Evolutionary conservation across 2,329 filamentous ascomycete genomes (phyloP).

Genomic region (Pseudocercospora vitis): DNA sequence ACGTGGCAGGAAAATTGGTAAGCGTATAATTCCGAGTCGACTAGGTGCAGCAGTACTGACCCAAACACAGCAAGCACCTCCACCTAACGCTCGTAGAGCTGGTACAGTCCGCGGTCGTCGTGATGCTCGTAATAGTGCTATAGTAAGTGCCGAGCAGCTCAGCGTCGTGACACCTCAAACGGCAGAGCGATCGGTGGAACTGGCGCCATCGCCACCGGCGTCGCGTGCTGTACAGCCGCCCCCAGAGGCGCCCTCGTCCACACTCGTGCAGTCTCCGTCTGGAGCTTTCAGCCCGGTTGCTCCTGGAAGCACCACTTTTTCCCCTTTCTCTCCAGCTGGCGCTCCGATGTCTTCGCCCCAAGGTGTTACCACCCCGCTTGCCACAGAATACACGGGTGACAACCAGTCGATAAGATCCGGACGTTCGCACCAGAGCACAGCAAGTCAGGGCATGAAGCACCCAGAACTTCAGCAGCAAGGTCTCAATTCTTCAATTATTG

Average conservation of each 20-base stretch:
- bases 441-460: slow-evolving; percentile 67
- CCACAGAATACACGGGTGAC: slow-evolving; percentile 65
- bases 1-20: slow-evolving; percentile 70
- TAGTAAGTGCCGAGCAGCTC: slow-evolving; percentile 40
- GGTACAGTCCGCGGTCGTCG: slow-evolving; percentile 83
- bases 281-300: slow-evolving; percentile 20
- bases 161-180: slow-evolving; percentile 11
- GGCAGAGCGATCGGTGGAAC: slow-evolving; percentile 17
- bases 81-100: slow-evolving; percentile 49
- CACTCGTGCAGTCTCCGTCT: slow-evolving; percentile 26
- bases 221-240: slow-evolving; percentile 14
- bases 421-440: slow-evolving; percentile 62
- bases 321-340: slow-evolving; percentile 30
- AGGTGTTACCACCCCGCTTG: slow-evolving; percentile 34
- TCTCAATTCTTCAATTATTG: slow-evolving; percentile 84
- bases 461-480: slow-evolving; percentile 78
- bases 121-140: slow-evolving; percentile 89
- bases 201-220: slow-evolving; percentile 1
- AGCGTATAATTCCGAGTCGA: slow-evolving; percentile 23
- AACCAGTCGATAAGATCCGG: slow-evolving; percentile 89
- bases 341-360: slow-evolving; percentile 37
- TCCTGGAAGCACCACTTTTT: slow-evolving; percentile 31
- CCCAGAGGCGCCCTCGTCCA: slow-evolving; percentile 1
- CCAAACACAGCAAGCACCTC: slow-evolving; percentile 49
- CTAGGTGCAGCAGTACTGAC: background rate